Evolutionary conservation across 1,284 basidiomycete genomes (phyloP).

Genomic region (Paramarasmius palmivorus): DNA sequence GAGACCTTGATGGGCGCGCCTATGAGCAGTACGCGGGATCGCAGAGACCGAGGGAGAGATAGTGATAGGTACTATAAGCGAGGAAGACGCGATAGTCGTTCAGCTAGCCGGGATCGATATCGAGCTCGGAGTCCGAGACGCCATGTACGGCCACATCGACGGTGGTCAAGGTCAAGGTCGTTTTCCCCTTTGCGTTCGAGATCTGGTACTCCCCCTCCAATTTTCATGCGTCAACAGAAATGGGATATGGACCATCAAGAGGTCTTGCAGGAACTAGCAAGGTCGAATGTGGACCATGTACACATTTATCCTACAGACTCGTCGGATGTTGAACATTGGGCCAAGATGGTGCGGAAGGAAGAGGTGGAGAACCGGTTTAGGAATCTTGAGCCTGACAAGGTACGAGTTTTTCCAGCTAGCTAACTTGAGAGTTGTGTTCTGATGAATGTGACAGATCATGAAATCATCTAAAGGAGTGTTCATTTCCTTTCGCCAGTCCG

Average conservation of each 20-base stretch:
- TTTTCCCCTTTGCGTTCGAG: neutral
- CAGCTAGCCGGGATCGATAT: neutral
- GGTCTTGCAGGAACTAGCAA: constrained; percentile 54
- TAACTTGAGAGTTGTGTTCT: no score
- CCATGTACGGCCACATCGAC: neutral
- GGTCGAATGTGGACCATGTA: constrained; percentile 67
- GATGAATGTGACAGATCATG: no score
- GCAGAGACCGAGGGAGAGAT: constrained; percentile 13
- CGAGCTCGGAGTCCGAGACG: constrained; percentile 4
- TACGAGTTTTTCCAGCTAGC: no score
- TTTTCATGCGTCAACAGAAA: neutral
- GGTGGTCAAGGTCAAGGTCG: constrained; percentile 3
- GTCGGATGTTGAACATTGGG: constrained; percentile 40
- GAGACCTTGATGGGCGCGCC: neutral
- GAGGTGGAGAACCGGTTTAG: constrained; percentile 62
- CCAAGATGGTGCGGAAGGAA: constrained; percentile 58
- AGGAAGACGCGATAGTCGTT: neutral
- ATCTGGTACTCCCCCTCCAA: constrained; percentile 1
- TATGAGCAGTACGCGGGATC: constrained; percentile 1
- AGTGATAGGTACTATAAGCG: constrained; percentile 12
- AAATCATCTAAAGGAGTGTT: constrained; percentile 70
- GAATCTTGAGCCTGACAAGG: constrained; percentile 67
- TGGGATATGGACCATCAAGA: constrained; percentile 36
- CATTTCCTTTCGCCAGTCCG: constrained; percentile 62
- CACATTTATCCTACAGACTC: constrained; percentile 41